phyloP scores from a whole-genome alignment of 129 eudicot genomes.

The Oenanthe sinensis region DNA sequence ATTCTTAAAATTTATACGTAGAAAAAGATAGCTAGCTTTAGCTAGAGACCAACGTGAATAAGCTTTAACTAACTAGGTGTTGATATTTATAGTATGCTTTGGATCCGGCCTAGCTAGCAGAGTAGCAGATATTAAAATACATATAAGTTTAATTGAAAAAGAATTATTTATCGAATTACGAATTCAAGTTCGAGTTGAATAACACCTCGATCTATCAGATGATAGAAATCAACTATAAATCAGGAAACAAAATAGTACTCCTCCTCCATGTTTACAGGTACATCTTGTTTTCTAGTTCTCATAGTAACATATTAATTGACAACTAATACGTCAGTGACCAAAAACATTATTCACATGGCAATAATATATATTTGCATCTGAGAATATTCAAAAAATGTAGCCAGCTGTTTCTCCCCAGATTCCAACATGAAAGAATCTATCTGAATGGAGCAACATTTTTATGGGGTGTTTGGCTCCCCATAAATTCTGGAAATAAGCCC shows the following conservation, averaged over 20 bases:
- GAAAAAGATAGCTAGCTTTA: not conserved
- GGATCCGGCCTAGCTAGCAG: too few relatives aligned
- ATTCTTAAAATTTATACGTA: not conserved
- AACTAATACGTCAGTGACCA: not conserved
- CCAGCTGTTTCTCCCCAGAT: conserved; percentile 6
- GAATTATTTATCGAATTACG: too few relatives aligned
- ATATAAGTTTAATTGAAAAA: too few relatives aligned
- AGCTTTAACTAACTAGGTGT: too few relatives aligned
- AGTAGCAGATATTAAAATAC: too few relatives aligned
- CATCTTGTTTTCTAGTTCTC: not conserved
- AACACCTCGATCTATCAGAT: not conserved
- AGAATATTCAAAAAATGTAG: not conserved
- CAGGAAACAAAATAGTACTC: not conserved
- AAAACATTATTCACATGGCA: not conserved
- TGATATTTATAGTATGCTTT: too few relatives aligned
- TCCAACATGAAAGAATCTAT: conserved; percentile 1
- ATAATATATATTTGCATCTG: not conserved
- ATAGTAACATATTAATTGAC: not conserved
- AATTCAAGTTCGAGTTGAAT: not conserved
- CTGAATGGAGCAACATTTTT: not conserved
- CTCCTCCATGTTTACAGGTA: not conserved
- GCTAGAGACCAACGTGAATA: not conserved
- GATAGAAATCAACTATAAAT: not conserved
- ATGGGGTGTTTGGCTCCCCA: too few relatives aligned
- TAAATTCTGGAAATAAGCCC: too few relatives aligned